These are phyloP conservation scores for Myotisia sp. DNA, from an alignment of 2,329 filamentous ascomycete genomes.

Conservation along the genomic window DNA sequence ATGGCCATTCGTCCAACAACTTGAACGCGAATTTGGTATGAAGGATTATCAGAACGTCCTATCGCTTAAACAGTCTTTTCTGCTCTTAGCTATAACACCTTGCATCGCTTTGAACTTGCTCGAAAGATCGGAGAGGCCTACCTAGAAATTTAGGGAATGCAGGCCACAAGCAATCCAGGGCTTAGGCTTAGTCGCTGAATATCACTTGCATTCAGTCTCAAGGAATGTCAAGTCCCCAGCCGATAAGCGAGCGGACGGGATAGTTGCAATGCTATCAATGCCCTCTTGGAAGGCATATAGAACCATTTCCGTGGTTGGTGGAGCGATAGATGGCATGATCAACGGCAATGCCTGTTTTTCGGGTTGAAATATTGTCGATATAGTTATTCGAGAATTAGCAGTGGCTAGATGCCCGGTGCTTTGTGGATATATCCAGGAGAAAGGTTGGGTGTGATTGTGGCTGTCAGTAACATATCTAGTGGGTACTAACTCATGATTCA, in stretches of 20 bases:
- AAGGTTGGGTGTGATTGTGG: constrained; percentile 41
- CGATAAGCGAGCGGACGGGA: constrained; percentile 57
- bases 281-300: constrained; percentile 73
- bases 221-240: constrained; percentile 59
- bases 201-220: constrained; percentile 80
- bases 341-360: constrained; percentile 53
- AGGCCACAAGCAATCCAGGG: constrained; percentile 73
- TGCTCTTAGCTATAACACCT: constrained; percentile 76
- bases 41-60: constrained; percentile 78
- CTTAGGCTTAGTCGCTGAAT: constrained; percentile 73
- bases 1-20: constrained; percentile 11
- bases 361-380: neutral
- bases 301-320: constrained; percentile 66
- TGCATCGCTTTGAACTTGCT: constrained; percentile 57
- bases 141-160: constrained; percentile 49
- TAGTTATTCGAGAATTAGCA: constrained; percentile 3
- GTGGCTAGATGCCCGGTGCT: constrained; percentile 27
- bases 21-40: constrained; percentile 48
- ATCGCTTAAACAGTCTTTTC: constrained; percentile 76
- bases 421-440: constrained; percentile 67
- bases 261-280: constrained; percentile 68
- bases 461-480: constrained; percentile 30
- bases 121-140: constrained; percentile 44
- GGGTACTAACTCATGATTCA: constrained; percentile 21
- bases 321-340: constrained; percentile 65